Percentiles rank a stretch among this genome's conserved stretches.
phyloP scores from a whole-genome alignment of 306 rosid genomes.

The Casuarina equisetifolia region DNA sequence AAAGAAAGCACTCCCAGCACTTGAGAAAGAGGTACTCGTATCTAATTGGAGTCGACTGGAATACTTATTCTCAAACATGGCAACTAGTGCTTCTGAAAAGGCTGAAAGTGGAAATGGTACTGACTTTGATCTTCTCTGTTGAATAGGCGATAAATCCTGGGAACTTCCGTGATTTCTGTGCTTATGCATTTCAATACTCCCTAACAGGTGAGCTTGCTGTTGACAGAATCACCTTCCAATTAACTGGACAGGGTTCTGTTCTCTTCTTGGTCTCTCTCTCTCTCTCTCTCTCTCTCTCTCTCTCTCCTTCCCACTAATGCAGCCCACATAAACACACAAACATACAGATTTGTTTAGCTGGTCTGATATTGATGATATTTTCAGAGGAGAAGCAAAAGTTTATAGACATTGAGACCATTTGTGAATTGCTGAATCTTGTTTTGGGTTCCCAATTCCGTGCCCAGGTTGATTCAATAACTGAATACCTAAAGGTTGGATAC shows the following conservation, averaged over 20 bases:
- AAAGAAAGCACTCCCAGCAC: slow-evolving; percentile 44
- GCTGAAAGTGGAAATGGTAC: slow-evolving; percentile 3
- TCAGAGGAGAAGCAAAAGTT: slow-evolving; percentile 70
- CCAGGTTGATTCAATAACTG: slow-evolving; percentile 47
- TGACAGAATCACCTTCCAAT: slow-evolving; percentile 18
- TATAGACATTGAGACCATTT: slow-evolving; percentile 58
- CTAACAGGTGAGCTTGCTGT: slow-evolving; percentile 53
- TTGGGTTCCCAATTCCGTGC: slow-evolving; percentile 44
- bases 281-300: not conserved
- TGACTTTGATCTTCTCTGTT: slow-evolving; percentile 28
- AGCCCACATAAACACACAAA: not conserved
- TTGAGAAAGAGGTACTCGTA: slow-evolving; percentile 56
- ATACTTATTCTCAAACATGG: slow-evolving; percentile 18
- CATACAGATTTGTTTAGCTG: not conserved
- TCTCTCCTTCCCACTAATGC: not conserved
- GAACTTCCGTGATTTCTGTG: slow-evolving; percentile 58
- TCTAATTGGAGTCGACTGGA: slow-evolving; percentile 4
- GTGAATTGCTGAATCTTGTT: slow-evolving; percentile 54
- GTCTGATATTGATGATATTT: slow-evolving; percentile 25
- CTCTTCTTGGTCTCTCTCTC: slow-evolving; percentile 18
- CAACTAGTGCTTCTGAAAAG: slow-evolving; percentile 14
- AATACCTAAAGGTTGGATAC: slow-evolving; percentile 59
- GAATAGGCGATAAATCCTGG: slow-evolving; percentile 43
- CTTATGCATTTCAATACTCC: slow-evolving; percentile 55
- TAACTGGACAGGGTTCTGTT: slow-evolving; percentile 8